Conservation (phyloP, 2,329 filamentous ascomycete genomes). For the Neoarthrinium moseri region DNA sequence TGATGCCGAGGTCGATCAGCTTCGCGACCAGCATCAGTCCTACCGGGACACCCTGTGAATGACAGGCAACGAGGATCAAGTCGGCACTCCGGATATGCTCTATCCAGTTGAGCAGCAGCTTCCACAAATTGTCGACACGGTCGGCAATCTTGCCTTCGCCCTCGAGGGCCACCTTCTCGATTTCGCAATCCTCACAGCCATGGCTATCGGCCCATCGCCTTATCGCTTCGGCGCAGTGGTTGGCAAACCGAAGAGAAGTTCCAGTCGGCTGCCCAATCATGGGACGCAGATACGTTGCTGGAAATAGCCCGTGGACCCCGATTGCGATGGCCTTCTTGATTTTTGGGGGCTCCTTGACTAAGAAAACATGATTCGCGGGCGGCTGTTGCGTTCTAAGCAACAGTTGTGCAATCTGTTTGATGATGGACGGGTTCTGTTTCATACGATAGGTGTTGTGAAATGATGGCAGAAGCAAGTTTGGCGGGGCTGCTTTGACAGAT, state of each 20-base stretch:
- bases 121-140: constrained; percentile 90
- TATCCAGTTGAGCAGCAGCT: constrained; percentile 90
- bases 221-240: constrained; percentile 80
- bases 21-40: constrained; percentile 90
- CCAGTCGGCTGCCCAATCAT: constrained; percentile 94
- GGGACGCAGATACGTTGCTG: constrained; percentile 79
- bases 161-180: constrained; percentile 92
- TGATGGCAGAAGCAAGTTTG: constrained; percentile 68
- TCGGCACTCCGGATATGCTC: constrained; percentile 86
- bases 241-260: constrained; percentile 90
- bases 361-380: constrained; percentile 68
- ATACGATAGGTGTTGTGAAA: constrained; percentile 68
- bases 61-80: constrained; percentile 87
- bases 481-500: constrained; percentile 38
- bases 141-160: constrained; percentile 91
- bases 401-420: constrained; percentile 64
- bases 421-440: constrained; percentile 66
- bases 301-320: constrained; percentile 92
- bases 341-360: constrained; percentile 65
- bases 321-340: constrained; percentile 89
- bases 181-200: constrained; percentile 72
- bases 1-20: constrained; percentile 83
- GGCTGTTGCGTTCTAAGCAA: constrained; percentile 55
- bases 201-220: constrained; percentile 75
- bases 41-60: constrained; percentile 94